Evolutionary conservation across 139 green algal genomes (phyloP), one percentile per base, ranked within the genome.

Genomic region (Axilococcus clingmanii): DNA sequence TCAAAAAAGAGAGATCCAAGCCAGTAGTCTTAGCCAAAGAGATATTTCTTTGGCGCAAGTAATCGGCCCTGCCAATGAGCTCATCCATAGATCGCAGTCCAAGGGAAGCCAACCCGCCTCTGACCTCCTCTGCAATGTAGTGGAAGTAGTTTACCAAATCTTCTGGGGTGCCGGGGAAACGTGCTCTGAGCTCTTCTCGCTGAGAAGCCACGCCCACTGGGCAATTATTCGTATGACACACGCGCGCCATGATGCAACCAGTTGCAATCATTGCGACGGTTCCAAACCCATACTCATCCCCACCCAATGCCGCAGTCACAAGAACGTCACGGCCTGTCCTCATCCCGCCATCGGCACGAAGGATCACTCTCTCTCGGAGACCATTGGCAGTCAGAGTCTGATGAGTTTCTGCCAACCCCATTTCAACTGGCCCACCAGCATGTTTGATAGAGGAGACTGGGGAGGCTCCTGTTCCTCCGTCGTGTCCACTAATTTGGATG

Each of bases 161-260:
- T 19, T 63, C 52, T 25, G 64, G 55, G 17, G 55, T 37, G 29
- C 91, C 92, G 7, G 92, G 92, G 88, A 99, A 99, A 43, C 92
- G 76, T 2, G 86, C 86, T 15, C 92, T 68, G 65, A 99, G 77
- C 78, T 99, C 92, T 79, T 99, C 92, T 8, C 91, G 72, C 82
- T 99, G 91, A 16, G 59, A 79, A 3, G 92, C 92, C 20, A 99
- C 92, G 24, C 92, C 92, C 20, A 99, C 92, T 31, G 92, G 92
- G 83, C 92, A 99, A 81, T 99, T 99, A 85, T 99, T 99, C 62
- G 92, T 99, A 80, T 99, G 92, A 75, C 92, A 99, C 25, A 99
- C 91, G 45, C 92, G 84, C 17, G 92, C 92, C 92, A 99, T 99
- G 79, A 99, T 97, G 81, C 92, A 99, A 57, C 92, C 74, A 17